These are phyloP conservation scores for Aspergillus udagawae DNA, from an alignment of 2,329 filamentous ascomycete species.

Conservation along the genomic window DNA sequence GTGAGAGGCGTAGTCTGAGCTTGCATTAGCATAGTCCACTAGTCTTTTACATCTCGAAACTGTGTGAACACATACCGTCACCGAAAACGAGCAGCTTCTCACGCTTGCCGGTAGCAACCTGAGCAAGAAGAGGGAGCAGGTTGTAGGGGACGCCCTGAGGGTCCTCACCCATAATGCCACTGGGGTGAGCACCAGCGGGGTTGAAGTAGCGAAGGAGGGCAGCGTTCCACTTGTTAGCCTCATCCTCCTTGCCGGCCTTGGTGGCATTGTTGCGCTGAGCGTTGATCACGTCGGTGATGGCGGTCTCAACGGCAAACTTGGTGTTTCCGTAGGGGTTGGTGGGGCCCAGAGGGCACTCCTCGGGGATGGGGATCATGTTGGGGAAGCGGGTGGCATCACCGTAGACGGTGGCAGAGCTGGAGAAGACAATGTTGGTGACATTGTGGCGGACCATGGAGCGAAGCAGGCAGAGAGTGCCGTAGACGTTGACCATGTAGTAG, in stretches of 20 bases:
- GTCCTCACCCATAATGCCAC: constrained; percentile 96
- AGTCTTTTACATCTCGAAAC: neutral
- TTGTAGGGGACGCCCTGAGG: constrained; percentile 95
- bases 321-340: constrained; percentile 98
- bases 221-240: constrained; percentile 81
- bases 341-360: constrained; percentile 90
- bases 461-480: constrained; percentile 83
- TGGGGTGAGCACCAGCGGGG: constrained; percentile 89
- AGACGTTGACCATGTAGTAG: constrained; percentile 97
- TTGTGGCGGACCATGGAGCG: constrained; percentile 83
- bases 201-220: constrained; percentile 97
- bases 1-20: constrained; percentile 67
- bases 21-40: neutral
- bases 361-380: constrained; percentile 98
- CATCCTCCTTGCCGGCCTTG: constrained; percentile 68
- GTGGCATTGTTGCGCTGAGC: constrained; percentile 77
- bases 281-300: constrained; percentile 87
- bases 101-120: constrained; percentile 91
- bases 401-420: constrained; percentile 95
- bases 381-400: constrained; percentile 93
- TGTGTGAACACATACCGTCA: constrained; percentile 61
- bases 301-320: constrained; percentile 84
- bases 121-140: constrained; percentile 85
- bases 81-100: constrained; percentile 94
- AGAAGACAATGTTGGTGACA: constrained; percentile 97